Conservation (phyloP, 768 basidiomycete species). For the Lactifluus volemus region DNA sequence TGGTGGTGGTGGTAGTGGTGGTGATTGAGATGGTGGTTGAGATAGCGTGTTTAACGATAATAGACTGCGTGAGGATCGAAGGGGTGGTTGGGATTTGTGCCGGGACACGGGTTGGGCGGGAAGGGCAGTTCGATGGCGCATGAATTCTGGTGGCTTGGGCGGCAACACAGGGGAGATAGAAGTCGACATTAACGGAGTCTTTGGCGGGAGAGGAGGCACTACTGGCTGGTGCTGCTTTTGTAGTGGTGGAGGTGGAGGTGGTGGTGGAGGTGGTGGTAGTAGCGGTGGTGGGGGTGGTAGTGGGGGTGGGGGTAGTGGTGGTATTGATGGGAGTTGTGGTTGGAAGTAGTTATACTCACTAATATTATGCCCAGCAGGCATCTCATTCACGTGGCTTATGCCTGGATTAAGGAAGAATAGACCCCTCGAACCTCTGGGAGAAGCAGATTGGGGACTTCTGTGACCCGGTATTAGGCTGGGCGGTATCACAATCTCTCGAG, state of each 20-base stretch:
- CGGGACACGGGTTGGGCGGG: background rate
- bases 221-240: background rate
- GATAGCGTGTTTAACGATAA: background rate
- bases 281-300: background rate
- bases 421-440: background rate
- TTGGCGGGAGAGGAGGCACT: slow-evolving; percentile 13
- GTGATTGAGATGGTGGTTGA: too few species aligned
- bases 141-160: slow-evolving; percentile 1
- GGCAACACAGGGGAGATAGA: slow-evolving; percentile 4
- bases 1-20: background rate
- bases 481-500: background rate
- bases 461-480: slow-evolving; percentile 10
- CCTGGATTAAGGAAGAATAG: background rate
- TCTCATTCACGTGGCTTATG: too few species aligned
- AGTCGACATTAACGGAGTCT: background rate
- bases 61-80: background rate
- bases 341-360: background rate
- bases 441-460: background rate
- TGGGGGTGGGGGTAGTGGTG: background rate
- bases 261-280: background rate
- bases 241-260: background rate
- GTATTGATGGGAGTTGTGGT: background rate
- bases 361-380: too few species aligned
- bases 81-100: slow-evolving; percentile 3
- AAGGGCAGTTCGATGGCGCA: background rate